Percentiles rank a stretch among this genome's conserved stretches.
phyloP scores from a whole-genome alignment of 805 yeast species.

The Wickerhamiella azyma region DNA sequence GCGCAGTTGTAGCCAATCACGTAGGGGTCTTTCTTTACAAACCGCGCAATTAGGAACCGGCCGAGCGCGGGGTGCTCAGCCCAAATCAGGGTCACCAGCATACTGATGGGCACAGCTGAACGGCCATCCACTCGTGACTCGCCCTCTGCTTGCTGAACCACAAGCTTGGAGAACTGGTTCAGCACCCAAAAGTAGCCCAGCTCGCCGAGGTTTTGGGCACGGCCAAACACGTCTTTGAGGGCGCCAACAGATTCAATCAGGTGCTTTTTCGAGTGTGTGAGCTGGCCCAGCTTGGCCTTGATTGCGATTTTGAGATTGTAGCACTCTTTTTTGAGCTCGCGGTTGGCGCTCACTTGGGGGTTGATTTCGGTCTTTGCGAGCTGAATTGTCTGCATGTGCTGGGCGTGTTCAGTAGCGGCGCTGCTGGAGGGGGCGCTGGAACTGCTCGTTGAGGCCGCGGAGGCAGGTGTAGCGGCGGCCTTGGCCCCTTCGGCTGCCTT shows the following conservation, averaged over 20 bases:
- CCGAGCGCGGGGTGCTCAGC: constrained; percentile 37
- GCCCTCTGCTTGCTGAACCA: constrained; percentile 83
- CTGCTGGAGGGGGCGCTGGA: no score
- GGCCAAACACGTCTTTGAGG: constrained; percentile 35
- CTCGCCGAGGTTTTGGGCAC: constrained; percentile 32
- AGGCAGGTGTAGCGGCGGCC: background rate
- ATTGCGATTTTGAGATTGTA: constrained; percentile 57
- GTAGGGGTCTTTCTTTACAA: constrained; percentile 82
- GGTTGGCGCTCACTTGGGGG: constrained; percentile 39
- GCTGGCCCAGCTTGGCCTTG: constrained; percentile 83
- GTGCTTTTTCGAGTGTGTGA: constrained; percentile 59
- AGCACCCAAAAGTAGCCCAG: constrained; percentile 58
- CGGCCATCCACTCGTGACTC: constrained; percentile 72
- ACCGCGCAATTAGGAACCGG: constrained; percentile 55
- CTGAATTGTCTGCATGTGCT: constrained; percentile 23
- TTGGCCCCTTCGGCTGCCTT: background rate
- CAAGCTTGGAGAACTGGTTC: constrained; percentile 71
- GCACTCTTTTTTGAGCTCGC: constrained; percentile 39
- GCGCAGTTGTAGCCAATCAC: constrained; percentile 69
- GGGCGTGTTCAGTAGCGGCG: constrained; percentile 17
- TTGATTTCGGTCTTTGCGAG: constrained; percentile 50
- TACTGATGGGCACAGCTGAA: constrained; percentile 68
- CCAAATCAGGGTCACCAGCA: constrained; percentile 43
- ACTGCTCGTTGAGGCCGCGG: no score
- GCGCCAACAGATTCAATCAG: constrained; percentile 33